Percentiles rank a stretch among this genome's conserved stretches.
phyloP scores from a whole-genome alignment of 2,329 filamentous ascomycete genomes.

The Tolypocladium tundrense region DNA sequence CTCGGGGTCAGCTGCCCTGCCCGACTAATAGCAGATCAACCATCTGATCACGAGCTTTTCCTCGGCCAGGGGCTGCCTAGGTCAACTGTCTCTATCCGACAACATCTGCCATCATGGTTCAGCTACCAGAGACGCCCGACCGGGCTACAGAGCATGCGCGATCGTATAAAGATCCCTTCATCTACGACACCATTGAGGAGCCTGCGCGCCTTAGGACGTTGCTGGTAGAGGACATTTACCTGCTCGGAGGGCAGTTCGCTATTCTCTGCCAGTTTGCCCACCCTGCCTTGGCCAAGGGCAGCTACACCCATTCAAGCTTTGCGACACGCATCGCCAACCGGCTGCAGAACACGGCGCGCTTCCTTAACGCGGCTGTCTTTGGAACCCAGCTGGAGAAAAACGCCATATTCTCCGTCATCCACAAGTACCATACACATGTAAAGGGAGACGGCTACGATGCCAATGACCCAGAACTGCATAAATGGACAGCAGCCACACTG shows the following conservation, averaged over 20 bases:
- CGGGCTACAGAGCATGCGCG: background rate
- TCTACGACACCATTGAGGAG: conserved; percentile 10
- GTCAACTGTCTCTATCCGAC: too few species aligned
- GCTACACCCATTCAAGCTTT: conserved; percentile 27
- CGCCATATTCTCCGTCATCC: conserved; percentile 24
- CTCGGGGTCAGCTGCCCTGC: too few species aligned
- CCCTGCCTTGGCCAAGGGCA: conserved; percentile 24
- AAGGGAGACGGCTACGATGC: conserved; percentile 22
- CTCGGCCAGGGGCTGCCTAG: too few species aligned
- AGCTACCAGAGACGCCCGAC: background rate
- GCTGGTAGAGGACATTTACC: conserved; percentile 10
- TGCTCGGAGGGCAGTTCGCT: conserved; percentile 14
- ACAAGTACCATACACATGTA: conserved; percentile 21
- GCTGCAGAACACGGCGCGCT: conserved; percentile 26
- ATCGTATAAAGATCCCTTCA: conserved; percentile 6
- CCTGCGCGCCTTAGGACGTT: conserved; percentile 8
- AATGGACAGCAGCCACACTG: conserved; percentile 29
- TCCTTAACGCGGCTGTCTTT: conserved; percentile 26
- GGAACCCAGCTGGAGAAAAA: conserved; percentile 21
- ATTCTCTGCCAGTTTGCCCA: conserved; percentile 30
- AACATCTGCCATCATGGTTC: background rate
- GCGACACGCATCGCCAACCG: conserved; percentile 22
- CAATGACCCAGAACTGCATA: conserved; percentile 24
- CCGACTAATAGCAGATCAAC: too few species aligned
- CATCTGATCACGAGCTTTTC: too few species aligned